Evolutionary conservation across 345 rosid species (phyloP), one percentile per base, ranked within the genome.

Genomic region (Gynandropsis gynandra): DNA sequence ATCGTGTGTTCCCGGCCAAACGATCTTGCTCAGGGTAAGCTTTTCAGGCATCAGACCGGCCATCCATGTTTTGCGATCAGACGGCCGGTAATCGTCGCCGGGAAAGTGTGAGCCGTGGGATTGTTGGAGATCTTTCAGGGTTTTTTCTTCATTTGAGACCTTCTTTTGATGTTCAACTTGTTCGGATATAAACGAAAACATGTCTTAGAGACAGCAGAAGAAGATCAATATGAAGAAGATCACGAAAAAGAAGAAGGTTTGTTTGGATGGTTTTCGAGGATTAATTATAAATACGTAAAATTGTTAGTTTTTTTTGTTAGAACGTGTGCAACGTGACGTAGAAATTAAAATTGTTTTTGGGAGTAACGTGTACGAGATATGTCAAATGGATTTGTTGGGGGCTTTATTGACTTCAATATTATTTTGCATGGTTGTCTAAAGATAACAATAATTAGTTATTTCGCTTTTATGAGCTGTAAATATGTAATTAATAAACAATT

Each of bases 1-100:
- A 58, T 89, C 88, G 39, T 89, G 97, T 2, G 96, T 80, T 27
- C 96, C 97, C 1, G 96, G 97, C 97, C 96, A 89, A 6, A 81
- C 89, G 53, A 89, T 75, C 71, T 78, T 54, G 71, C 76, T 72
- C 3, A 81, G 62, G 6, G 52, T 81, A 27, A 81, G 55, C 31
- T 73, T 81, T 17, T 66, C 73, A 11, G 75, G 63, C 33, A 59
- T 47, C 13, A 88, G 82, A 15, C 57, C 64, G 1, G 58, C 65
- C 96, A 90, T 90, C 98, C 98, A 90, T 24, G 62, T 87, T 60
- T 87, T 87, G 6, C 89, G 61, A 49, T 82, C 93, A 6, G 72
- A 38, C 0, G 87, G 80, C 31, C 33, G 67, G 63, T 82, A 82
- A 33, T 87, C 89, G 45, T 67, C 63, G 4, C 96, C 84, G 0